Conservation (phyloP, 148 eudicot species). For the Arctostaphylos glauca region DNA sequence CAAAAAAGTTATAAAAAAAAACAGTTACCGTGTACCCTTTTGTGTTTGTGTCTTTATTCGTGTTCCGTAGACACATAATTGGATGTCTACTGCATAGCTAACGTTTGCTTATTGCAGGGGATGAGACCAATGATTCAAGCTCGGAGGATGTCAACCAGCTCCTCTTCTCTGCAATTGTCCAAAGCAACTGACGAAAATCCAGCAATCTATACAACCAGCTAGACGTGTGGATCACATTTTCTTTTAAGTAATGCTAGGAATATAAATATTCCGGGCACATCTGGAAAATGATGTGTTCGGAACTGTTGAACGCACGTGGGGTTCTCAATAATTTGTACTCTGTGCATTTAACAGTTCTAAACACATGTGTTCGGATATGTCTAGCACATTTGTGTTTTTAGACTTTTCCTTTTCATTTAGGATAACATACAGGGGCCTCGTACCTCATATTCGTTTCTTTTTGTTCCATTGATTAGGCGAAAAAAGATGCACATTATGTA, state of each 20-base stretch:
- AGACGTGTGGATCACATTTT: background rate
- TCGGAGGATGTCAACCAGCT: slow-evolving; percentile 68
- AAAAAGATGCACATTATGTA: background rate
- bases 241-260: background rate
- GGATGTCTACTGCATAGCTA: too few relatives aligned
- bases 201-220: background rate
- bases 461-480: background rate
- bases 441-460: background rate
- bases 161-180: slow-evolving; percentile 70
- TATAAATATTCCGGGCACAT: too few relatives aligned
- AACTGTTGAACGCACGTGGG: too few relatives aligned
- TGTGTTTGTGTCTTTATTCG: background rate
- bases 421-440: background rate
- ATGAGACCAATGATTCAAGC: slow-evolving; percentile 38
- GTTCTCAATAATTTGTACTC: too few relatives aligned
- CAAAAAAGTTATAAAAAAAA: background rate
- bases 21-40: background rate
- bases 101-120: slow-evolving; percentile 23
- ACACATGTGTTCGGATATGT: too few relatives aligned
- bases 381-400: too few relatives aligned
- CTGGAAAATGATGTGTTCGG: too few relatives aligned
- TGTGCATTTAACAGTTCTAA: too few relatives aligned
- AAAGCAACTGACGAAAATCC: slow-evolving; percentile 32
- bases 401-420: background rate
- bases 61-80: background rate